Percentiles rank a stretch among this genome's conserved stretches.
These are phyloP conservation scores for Neurospora sp. DNA, from an alignment of 495 filamentous ascomycete species.

Conservation along the genomic window DNA sequence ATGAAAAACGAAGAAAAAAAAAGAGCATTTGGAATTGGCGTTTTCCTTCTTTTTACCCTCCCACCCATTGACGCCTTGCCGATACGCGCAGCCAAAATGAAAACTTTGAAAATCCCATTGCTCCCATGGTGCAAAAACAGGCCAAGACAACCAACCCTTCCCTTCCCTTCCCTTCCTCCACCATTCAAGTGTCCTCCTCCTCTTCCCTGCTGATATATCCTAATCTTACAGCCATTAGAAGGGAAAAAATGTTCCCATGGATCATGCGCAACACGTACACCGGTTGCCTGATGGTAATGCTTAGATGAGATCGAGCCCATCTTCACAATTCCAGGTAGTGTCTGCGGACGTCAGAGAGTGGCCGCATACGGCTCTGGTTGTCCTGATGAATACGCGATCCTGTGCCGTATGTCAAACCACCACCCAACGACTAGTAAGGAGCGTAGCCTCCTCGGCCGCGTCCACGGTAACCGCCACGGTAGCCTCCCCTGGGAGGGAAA, in stretches of 20 bases:
- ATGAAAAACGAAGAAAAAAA: constrained; percentile 3
- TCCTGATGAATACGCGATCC: not conserved
- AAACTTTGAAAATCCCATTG: constrained; percentile 3
- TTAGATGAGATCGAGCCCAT: not conserved
- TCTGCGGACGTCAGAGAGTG: not conserved
- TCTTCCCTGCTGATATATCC: not conserved
- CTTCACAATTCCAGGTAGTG: not conserved
- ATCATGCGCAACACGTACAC: not conserved
- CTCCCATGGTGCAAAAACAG: constrained; percentile 4
- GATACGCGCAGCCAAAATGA: constrained; percentile 8
- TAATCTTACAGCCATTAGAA: not conserved
- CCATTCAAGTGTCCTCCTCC: not conserved
- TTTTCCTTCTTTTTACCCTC: constrained; percentile 12
- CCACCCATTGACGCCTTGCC: constrained; percentile 17
- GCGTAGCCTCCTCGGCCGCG: constrained; percentile 63
- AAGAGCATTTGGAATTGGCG: constrained; percentile 3
- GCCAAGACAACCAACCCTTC: not conserved
- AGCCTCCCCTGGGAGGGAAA: constrained; percentile 57
- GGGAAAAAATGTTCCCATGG: not conserved
- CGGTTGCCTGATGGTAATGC: not conserved
- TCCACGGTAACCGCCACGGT: constrained; percentile 72
- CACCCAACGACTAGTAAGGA: constrained; percentile 51
- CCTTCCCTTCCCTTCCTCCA: not conserved
- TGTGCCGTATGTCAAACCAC: constrained; percentile 1
- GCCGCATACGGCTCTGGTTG: not conserved